Evolutionary conservation across 208 protist genomes (phyloP).

Genomic region (Crithidia thermophila): DNA sequence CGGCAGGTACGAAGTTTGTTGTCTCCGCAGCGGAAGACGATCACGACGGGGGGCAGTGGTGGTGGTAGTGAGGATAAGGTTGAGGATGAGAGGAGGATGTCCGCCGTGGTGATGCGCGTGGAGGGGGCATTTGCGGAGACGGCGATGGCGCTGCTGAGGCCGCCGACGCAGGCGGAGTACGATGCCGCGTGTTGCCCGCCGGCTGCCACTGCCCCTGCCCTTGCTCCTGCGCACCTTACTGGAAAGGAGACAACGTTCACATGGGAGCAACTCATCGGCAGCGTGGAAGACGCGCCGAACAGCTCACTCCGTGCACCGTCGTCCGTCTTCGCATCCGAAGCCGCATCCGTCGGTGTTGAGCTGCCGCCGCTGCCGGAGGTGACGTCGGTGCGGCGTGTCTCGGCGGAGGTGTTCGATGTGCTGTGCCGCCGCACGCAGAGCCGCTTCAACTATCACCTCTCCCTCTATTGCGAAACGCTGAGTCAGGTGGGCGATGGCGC

Average conservation of each 20-base stretch:
- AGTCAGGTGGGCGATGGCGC: constrained; percentile 19
- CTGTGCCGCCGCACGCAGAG: constrained; percentile 19
- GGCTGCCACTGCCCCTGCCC: no score
- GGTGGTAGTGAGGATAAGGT: no score
- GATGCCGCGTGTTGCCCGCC: no score
- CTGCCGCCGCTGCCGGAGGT: constrained; percentile 1
- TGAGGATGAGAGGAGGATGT: no score
- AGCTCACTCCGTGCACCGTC: neutral
- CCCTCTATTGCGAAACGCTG: constrained; percentile 60
- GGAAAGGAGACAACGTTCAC: no score
- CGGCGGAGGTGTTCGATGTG: neutral
- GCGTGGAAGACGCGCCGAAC: neutral
- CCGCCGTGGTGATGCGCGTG: neutral
- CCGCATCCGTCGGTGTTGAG: neutral
- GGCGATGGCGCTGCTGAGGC: constrained; percentile 15
- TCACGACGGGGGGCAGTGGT: no score
- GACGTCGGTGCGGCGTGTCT: neutral
- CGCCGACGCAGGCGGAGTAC: constrained; percentile 2
- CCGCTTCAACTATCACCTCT: constrained; percentile 68
- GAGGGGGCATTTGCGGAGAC: constrained; percentile 10
- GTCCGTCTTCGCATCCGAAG: neutral
- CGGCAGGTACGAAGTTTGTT: no score
- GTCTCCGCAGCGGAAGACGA: no score
- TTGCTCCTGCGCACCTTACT: no score
- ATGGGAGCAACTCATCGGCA: no score